Percentiles rank a stretch among this genome's conserved stretches.
Evolutionary conservation across 805 yeast species (phyloP).

Genomic region (Monosporozyma unispora): DNA sequence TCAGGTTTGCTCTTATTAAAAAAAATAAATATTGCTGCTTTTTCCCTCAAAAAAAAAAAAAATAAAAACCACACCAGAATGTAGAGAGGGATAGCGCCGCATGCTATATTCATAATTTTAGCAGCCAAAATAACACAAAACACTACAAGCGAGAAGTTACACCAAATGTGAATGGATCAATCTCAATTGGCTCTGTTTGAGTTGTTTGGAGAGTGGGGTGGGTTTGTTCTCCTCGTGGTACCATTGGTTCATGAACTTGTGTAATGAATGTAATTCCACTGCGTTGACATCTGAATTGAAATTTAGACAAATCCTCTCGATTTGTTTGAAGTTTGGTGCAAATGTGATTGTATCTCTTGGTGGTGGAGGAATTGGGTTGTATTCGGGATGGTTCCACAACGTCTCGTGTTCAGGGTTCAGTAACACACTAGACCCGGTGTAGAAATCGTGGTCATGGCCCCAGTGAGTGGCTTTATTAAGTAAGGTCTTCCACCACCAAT

Average conservation of each 20-base stretch:
- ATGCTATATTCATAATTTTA: no score
- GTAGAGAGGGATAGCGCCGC: no score
- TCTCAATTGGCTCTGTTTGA: background rate
- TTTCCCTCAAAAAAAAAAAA: background rate
- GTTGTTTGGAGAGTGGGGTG: background rate
- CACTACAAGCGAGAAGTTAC: background rate
- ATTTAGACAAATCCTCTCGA: background rate
- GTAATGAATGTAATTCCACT: background rate
- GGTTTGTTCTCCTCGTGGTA: background rate
- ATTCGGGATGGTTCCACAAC: background rate
- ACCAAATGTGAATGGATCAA: background rate
- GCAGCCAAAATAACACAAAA: no score
- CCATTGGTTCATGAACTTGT: background rate
- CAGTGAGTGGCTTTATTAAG: background rate
- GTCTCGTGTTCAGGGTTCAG: background rate
- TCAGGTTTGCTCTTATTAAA: background rate
- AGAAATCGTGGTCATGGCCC: background rate
- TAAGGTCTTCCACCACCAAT: background rate
- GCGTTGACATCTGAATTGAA: background rate
- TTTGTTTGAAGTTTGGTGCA: constrained; percentile 12
- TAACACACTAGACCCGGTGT: background rate
- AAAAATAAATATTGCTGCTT: no score
- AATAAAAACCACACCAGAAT: background rate
- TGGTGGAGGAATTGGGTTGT: background rate
- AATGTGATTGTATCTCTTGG: constrained; percentile 2